These are phyloP conservation scores for Durotheca rogersii DNA, from an alignment of 495 filamentous ascomycete genomes.

Conservation along the genomic window DNA sequence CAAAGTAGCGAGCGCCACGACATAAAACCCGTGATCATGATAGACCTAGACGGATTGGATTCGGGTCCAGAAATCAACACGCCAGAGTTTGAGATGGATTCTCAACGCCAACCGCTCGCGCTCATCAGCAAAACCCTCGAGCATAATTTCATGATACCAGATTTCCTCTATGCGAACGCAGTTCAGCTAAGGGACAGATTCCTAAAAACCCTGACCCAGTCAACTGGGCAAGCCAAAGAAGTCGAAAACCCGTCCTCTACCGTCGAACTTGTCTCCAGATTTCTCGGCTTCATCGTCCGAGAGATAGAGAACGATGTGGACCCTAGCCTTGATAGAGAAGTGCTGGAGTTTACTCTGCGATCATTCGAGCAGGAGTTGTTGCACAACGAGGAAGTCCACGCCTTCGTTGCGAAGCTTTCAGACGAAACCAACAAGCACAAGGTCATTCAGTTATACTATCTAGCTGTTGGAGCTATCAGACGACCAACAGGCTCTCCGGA, in stretches of 20 bases:
- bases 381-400: conserved; percentile 82
- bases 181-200: conserved; percentile 77
- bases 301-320: conserved; percentile 78
- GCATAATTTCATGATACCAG: conserved; percentile 81
- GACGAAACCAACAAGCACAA: conserved; percentile 72
- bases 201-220: conserved; percentile 65
- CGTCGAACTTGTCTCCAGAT: conserved; percentile 75
- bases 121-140: conserved; percentile 80
- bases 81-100: conserved; percentile 22
- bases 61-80: conserved; percentile 28
- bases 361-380: conserved; percentile 83
- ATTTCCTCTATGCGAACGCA: conserved; percentile 80
- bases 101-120: conserved; percentile 62
- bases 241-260: conserved; percentile 81
- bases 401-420: conserved; percentile 68
- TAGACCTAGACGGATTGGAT: conserved; percentile 29
- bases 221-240: conserved; percentile 79
- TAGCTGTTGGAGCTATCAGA: conserved; percentile 67
- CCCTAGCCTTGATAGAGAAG: conserved; percentile 68
- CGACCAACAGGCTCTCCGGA: conserved; percentile 74
- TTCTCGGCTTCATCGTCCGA: conserved; percentile 69
- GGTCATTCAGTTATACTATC: conserved; percentile 75
- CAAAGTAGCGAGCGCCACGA: neutral
- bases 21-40: conserved; percentile 3
- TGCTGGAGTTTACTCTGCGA: conserved; percentile 71